Evolutionary conservation across 2,329 filamentous ascomycete species (phyloP).

Genomic region (Ilyonectria mors-panacis): DNA sequence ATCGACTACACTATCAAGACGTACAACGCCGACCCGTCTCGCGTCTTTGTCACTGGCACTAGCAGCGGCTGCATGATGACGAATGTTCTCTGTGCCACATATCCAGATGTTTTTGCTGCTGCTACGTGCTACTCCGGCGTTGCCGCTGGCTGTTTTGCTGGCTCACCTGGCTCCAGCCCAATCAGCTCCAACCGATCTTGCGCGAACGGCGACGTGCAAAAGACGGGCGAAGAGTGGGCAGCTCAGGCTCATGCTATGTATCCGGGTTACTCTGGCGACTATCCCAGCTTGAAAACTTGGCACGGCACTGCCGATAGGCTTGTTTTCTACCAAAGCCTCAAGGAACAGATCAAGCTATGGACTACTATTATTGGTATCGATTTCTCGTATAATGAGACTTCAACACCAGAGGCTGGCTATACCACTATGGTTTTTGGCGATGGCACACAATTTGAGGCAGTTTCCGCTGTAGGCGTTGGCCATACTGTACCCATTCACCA

Average conservation of each 20-base stretch:
- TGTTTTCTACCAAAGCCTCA: constrained; percentile 20
- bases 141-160: constrained; percentile 14
- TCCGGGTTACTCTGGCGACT: constrained; percentile 3
- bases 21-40: constrained; percentile 1
- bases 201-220: constrained; percentile 8
- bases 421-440: constrained; percentile 2
- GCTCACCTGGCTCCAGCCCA: constrained; percentile 10
- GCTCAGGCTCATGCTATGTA: constrained; percentile 16
- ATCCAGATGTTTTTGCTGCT: constrained; percentile 5
- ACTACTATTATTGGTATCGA: neutral
- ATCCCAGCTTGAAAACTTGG: constrained; percentile 18
- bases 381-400: neutral
- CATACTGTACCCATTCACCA: constrained; percentile 15
- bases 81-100: constrained; percentile 15
- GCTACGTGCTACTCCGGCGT: constrained; percentile 16
- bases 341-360: constrained; percentile 21
- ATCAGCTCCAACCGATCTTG: constrained; percentile 17
- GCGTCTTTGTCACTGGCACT: constrained; percentile 9
- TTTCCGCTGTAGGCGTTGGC: constrained; percentile 11
- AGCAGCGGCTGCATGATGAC: constrained; percentile 22
- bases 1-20: constrained; percentile 8
- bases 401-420: too few relatives aligned
- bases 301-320: constrained; percentile 13
- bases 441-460: constrained; percentile 12
- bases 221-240: constrained; percentile 19